Evolutionary conservation across 2,329 filamentous ascomycete genomes (phyloP).

Genomic region (Orbilia javanica): DNA sequence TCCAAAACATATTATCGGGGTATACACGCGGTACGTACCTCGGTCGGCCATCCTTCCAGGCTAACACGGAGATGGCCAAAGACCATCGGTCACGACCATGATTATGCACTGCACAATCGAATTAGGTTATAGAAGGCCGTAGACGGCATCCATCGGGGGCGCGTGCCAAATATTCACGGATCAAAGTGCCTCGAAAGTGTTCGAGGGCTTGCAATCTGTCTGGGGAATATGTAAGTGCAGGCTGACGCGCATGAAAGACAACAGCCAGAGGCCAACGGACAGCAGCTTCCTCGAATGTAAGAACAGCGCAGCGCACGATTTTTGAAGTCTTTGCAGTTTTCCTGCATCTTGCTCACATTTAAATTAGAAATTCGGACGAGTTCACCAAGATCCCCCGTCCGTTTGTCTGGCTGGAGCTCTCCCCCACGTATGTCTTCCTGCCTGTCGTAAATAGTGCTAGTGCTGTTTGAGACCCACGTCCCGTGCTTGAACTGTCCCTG

Average conservation of each 20-base stretch:
- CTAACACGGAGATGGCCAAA: constrained; percentile 22
- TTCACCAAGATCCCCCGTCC: constrained; percentile 40
- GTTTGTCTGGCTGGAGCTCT: constrained; percentile 35
- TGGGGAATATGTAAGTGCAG: constrained; percentile 36
- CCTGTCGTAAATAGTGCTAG: constrained; percentile 15
- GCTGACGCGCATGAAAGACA: constrained; percentile 51
- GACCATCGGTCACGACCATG: constrained; percentile 26
- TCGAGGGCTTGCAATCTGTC: constrained; percentile 16
- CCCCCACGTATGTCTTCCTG: constrained; percentile 34
- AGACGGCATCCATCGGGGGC: constrained; percentile 58
- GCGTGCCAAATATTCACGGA: constrained; percentile 24
- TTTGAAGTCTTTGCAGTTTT: constrained; percentile 9
- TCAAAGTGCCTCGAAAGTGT: constrained; percentile 25
- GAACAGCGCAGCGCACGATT: constrained; percentile 2
- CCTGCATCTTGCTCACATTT: constrained; percentile 29
- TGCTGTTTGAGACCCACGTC: constrained; percentile 11
- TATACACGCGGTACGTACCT: constrained; percentile 22
- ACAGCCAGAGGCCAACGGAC: constrained; percentile 21
- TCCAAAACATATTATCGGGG: neutral
- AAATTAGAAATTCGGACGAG: constrained; percentile 39
- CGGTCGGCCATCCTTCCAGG: constrained; percentile 23
- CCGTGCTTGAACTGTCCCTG: constrained; percentile 16
- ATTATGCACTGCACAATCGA: constrained; percentile 38
- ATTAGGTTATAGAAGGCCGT: constrained; percentile 59
- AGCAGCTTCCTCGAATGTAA: constrained; percentile 23